Evolutionary conservation across 2,329 filamentous ascomycete species (phyloP), one percentile per base, ranked within the genome.

Genomic region (Tolypocladium tropicale): DNA sequence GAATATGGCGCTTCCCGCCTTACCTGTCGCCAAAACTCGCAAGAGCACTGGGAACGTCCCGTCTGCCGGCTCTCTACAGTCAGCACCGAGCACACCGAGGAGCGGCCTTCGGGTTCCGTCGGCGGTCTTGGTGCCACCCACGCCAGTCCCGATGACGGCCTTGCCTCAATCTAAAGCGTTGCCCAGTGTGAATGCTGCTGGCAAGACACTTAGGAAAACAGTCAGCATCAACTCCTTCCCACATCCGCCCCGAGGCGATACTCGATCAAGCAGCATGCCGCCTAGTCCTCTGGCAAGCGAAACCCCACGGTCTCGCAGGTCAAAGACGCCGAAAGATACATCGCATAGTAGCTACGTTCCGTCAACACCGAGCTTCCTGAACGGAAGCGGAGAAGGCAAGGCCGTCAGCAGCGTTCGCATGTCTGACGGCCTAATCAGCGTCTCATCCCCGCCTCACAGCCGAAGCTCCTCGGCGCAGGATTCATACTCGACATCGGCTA

Each of bases 141-240:
- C 79, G 41, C 77, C 81, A 33, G 75, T 77, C 37, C 74, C 81
- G 7, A 76, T 75, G 11, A 77, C 79, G 6, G 75, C 78, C 53
- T 71, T 86, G 12, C 79, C 82, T 6, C 77, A 82, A 18, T 75
- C 82, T 21, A 81, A 80, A 57, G 76, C 80, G 2, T 71, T 78
- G 6, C 78, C 83, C 10, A 76, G 75, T 37, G 72, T 83, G 16
- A 84, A 82, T 59, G 75, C 76, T 34, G 76, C 82, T 6, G 83
- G 84, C 30, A 92, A 86, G 70, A 83, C 85, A 1, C 72, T 96
- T 55, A 84, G 91, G 59, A 95, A 95, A 72, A 89, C 89, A 1
- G 87, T 95, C 65, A 96, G 92, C 77, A 95, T 96, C 66, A 93
- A 92, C 67, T 86, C 90, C 1, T 96, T 97, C 67, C 93, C 93